Conservation (phyloP, 1,284 basidiomycete species). For the Sphaerobolus stellatus region DNA sequence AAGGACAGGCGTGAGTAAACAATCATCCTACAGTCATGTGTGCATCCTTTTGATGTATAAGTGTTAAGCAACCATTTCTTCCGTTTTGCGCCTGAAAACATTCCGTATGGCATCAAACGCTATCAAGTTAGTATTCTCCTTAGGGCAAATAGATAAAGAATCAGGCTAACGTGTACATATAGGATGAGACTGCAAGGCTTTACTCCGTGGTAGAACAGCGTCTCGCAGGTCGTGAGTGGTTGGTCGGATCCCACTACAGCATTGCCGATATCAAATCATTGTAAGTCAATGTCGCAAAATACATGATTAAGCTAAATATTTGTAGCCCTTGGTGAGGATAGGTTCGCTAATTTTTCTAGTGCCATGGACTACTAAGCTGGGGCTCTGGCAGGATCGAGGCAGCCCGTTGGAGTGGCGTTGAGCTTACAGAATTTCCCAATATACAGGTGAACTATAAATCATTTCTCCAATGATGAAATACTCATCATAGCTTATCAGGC, state of each 20-base stretch:
- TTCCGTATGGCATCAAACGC: conserved; percentile 29
- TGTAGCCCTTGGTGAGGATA: background rate
- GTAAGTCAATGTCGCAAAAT: background rate
- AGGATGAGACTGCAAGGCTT: conserved; percentile 8
- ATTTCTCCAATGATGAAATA: background rate
- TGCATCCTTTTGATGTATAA: background rate
- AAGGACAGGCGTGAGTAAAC: conserved; percentile 6
- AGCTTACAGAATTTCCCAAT: conserved; percentile 4
- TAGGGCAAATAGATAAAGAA: background rate
- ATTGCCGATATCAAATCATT: conserved; percentile 12
- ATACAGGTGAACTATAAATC: conserved; percentile 1
- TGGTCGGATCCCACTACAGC: conserved; percentile 10
- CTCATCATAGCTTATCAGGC: background rate
- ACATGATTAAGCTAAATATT: background rate
- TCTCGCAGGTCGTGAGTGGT: conserved; percentile 7
- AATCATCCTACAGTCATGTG: no score
- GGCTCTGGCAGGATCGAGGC: background rate
- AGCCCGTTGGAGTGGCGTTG: background rate
- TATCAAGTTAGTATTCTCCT: conserved; percentile 19
- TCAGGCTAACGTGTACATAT: background rate
- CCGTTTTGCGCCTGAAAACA: conserved; percentile 19
- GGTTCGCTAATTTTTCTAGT: background rate
- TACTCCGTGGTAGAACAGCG: conserved; percentile 9
- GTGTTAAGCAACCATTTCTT: conserved; percentile 6
- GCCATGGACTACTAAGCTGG: background rate